Evolutionary conservation across 257 asterid genomes (phyloP).

Genomic region (Craterostigma plantagineum): DNA sequence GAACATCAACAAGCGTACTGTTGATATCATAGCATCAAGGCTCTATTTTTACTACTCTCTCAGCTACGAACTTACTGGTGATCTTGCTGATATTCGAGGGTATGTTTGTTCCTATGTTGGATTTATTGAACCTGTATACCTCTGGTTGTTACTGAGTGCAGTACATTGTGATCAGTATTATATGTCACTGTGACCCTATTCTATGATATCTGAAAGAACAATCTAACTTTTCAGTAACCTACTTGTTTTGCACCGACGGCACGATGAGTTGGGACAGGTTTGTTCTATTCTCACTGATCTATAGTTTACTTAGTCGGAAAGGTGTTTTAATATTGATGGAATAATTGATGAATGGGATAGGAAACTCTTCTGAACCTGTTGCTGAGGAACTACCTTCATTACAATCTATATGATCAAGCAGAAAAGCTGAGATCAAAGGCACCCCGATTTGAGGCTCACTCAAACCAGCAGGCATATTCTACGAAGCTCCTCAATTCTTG

Average conservation of each 20-base stretch:
- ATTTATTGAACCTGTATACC: no score
- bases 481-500: slow-evolving; percentile 6
- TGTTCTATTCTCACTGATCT: slow-evolving; percentile 7
- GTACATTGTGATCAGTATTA: slow-evolving; percentile 2
- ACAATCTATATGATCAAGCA: slow-evolving; percentile 85
- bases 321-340: no score
- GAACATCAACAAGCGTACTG: slow-evolving; percentile 60
- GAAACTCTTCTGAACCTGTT: slow-evolving; percentile 81
- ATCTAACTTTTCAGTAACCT: slow-evolving; percentile 30
- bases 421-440: slow-evolving; percentile 95
- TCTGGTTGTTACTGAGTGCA: slow-evolving; percentile 2
- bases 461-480: slow-evolving; percentile 74
- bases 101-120: slow-evolving; percentile 20
- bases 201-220: no score
- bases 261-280: slow-evolving; percentile 95
- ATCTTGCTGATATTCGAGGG: slow-evolving; percentile 90
- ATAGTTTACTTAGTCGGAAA: no score
- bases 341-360: slow-evolving; percentile 15
- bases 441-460: slow-evolving; percentile 95
- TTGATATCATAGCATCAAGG: slow-evolving; percentile 77
- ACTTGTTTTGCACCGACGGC: slow-evolving; percentile 84
- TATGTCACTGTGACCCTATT: neutral
- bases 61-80: slow-evolving; percentile 75
- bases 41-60: slow-evolving; percentile 75
- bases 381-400: slow-evolving; percentile 75